Percentiles rank a stretch among this genome's conserved stretches.
These are phyloP conservation scores for Haplographium delicatum DNA, from an alignment of 495 filamentous ascomycete species.

Conservation along the genomic window DNA sequence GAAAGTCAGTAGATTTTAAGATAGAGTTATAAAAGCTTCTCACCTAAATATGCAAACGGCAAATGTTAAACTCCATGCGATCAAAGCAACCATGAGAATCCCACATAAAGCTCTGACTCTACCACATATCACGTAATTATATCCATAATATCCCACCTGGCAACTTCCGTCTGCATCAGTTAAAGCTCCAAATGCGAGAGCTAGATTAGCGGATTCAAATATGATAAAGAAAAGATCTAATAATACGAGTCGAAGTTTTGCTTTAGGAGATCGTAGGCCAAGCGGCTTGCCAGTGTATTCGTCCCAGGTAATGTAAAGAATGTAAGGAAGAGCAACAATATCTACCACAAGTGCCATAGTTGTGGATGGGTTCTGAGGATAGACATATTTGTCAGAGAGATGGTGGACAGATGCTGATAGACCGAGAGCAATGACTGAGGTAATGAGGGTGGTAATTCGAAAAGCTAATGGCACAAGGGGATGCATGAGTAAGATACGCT, in stretches of 20 bases:
- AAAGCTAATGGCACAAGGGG: constrained; percentile 82
- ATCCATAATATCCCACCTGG: constrained; percentile 36
- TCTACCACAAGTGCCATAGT: constrained; percentile 90
- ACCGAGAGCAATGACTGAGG: constrained; percentile 76
- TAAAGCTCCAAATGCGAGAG: constrained; percentile 80
- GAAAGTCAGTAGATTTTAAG: constrained; percentile 9
- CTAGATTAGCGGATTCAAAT: constrained; percentile 87
- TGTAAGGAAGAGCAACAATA: constrained; percentile 80
- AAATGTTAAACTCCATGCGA: constrained; percentile 89
- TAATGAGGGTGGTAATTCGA: constrained; percentile 75
- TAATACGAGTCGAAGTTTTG: constrained; percentile 82
- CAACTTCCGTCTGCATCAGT: constrained; percentile 66
- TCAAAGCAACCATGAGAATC: constrained; percentile 74
- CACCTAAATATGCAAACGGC: constrained; percentile 81
- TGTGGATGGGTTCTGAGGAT: constrained; percentile 55
- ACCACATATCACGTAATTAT: constrained; percentile 48
- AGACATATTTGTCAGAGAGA: constrained; percentile 38
- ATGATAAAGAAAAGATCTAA: constrained; percentile 95
- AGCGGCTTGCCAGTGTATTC: constrained; percentile 93
- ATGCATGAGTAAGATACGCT: constrained; percentile 59
- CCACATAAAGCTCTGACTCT: constrained; percentile 73
- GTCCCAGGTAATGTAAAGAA: constrained; percentile 90
- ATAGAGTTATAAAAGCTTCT: constrained; percentile 15
- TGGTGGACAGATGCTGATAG: constrained; percentile 71
- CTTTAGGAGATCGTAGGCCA: constrained; percentile 72